Evolutionary conservation across 768 basidiomycete species (phyloP), one percentile per base, ranked within the genome.

Genomic region (Rhodotorula paludigena): DNA sequence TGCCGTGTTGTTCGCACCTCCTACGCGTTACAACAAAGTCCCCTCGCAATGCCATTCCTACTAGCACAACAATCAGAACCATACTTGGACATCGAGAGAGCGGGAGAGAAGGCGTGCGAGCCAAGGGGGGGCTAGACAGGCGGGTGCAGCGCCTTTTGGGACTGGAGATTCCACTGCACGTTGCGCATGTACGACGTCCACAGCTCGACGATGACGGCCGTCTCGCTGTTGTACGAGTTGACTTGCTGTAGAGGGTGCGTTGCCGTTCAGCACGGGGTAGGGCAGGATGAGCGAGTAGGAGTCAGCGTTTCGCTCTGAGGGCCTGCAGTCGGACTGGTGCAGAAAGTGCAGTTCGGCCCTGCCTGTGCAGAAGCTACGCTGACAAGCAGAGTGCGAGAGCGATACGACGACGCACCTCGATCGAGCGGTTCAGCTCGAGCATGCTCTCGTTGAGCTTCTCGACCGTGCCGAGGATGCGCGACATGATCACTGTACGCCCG

Each of bases 381-480:
- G 41, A 18, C 15, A 36, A 21, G 2, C 14, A n/a, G n/a, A n/a
- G n/a, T n/a, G n/a, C 11, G 38, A 6, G 28, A 9, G 48, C 11
- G 8, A 44, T 20, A n/a, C 21, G 21, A 25, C 2, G 15, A 64
- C 72, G 35, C 20, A 75, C 74, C 30, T 59, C 70, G 30, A 75
- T 51, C 6, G 68, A 36, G 25, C 54, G 48, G 39, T 73, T 75
- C 21, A 69, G 60, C 36, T 67, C 72, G 35, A 73, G 51, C 62
- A 75, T 67, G 57, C 63, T 69, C 71, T 75, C 74, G 53, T 75
- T 75, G 23, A 75, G 68, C 66, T 73, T 75, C 36, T 72, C 74
- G 39, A 75, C 72, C 10, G 64, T 68, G 15, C 67, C 69, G 21
- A 73, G 36, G 33, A 75, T 73, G 5, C 74, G 66, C 15, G 61